Conservation (phyloP, 2,329 filamentous ascomycete species). For the Rachicladosporium sp. region DNA sequence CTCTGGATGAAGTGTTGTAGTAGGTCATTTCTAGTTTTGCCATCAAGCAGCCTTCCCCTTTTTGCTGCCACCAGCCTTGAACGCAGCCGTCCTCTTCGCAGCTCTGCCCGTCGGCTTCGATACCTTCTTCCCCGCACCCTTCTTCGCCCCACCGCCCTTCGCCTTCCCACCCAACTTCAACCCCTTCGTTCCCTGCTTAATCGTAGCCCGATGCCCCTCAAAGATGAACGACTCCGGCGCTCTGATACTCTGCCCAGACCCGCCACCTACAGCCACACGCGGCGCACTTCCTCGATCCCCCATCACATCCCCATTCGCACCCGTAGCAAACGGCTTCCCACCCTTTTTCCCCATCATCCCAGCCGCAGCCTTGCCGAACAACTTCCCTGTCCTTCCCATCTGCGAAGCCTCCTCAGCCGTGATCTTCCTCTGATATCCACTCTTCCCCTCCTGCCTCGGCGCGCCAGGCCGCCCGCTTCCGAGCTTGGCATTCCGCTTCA, state of each 20-base stretch:
- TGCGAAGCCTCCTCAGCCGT: slow-evolving; percentile 58
- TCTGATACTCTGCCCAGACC: slow-evolving; percentile 26
- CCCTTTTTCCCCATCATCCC: slow-evolving; percentile 27
- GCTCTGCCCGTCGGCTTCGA: slow-evolving; percentile 31
- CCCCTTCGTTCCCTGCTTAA: slow-evolving; percentile 52
- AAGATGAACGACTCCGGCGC: slow-evolving; percentile 64
- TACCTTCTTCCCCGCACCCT: slow-evolving; percentile 29
- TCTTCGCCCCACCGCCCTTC: slow-evolving; percentile 24
- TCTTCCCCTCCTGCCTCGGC: slow-evolving; percentile 14
- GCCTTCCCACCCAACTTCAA: slow-evolving; percentile 44
- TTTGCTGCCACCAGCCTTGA: slow-evolving; percentile 31
- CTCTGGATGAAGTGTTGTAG: too few species aligned
- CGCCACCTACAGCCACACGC: slow-evolving; percentile 4
- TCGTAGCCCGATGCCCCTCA: slow-evolving; percentile 63
- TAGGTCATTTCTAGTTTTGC: too few species aligned
- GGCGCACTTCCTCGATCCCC: slow-evolving; percentile 4
- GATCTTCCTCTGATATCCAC: slow-evolving; percentile 56
- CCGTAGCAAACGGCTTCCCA: slow-evolving; percentile 14
- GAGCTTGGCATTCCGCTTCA: slow-evolving; percentile 36
- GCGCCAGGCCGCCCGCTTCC: slow-evolving; percentile 17
- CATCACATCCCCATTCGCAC: slow-evolving; percentile 3
- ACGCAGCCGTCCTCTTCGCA: slow-evolving; percentile 32
- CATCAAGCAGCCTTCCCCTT: slow-evolving; percentile 10
- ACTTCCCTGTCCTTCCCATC: slow-evolving; percentile 59
- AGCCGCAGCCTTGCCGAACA: slow-evolving; percentile 59